Conservation (phyloP, 139 green algal species). For the Limnomonas spitsbergensis region DNA sequence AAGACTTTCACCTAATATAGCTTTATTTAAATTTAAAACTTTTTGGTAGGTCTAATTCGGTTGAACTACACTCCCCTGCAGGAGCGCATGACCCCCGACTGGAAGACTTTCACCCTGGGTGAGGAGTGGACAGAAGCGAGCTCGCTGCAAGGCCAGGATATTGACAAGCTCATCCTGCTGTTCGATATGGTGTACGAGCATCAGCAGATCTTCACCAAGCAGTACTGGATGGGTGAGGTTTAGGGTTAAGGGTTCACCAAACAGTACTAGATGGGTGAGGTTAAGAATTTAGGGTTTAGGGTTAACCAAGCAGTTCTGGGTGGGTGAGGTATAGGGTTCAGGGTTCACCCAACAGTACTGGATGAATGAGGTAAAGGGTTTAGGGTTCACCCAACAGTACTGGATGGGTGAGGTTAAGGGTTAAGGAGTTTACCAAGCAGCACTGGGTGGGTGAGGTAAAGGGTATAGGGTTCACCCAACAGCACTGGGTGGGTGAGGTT, state of each 20-base stretch:
- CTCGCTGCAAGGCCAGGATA: too few relatives aligned
- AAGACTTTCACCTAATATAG: constrained; percentile 19
- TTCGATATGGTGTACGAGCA: constrained; percentile 49
- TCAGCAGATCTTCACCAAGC: constrained; percentile 33
- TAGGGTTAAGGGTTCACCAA: constrained; percentile 23
- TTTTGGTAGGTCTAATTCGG: too few relatives aligned
- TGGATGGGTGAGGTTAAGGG: background rate
- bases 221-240: constrained; percentile 36
- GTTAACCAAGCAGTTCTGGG: background rate
- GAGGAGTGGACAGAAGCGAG: background rate
- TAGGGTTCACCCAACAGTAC: background rate
- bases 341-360: constrained; percentile 49
- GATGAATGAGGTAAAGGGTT: constrained; percentile 26
- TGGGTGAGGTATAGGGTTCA: background rate
- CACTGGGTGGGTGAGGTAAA: background rate
- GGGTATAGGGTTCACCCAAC: constrained; percentile 45
- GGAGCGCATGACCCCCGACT: constrained; percentile 22
- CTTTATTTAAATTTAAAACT: too few relatives aligned
- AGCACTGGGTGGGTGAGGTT: constrained; percentile 34
- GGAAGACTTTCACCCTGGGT: constrained; percentile 13
- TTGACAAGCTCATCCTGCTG: constrained; percentile 35
- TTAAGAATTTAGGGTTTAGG: background rate
- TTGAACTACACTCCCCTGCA: constrained; percentile 8
- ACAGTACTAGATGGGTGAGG: background rate
- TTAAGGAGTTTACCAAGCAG: background rate